Percentiles rank a stretch among this genome's conserved stretches.
These are phyloP conservation scores for Lipomyces yamanashiensis DNA, from an alignment of 805 yeast species.

Conservation along the genomic window DNA sequence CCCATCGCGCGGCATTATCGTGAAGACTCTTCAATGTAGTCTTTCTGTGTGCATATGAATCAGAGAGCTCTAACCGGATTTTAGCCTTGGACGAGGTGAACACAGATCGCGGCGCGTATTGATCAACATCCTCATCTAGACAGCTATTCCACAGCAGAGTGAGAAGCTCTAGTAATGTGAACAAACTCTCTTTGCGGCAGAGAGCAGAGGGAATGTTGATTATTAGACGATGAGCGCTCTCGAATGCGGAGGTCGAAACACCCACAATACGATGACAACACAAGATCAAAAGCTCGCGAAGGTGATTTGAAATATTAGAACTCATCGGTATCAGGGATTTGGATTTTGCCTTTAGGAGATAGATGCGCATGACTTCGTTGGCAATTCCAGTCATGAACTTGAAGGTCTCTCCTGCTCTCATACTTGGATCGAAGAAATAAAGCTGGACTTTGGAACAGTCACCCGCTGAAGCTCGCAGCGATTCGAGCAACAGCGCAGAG, in stretches of 20 bases:
- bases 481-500: conserved; percentile 78
- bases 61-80: conserved; percentile 66
- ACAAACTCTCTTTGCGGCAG: conserved; percentile 74
- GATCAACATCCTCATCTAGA: conserved; percentile 79
- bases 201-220: conserved; percentile 73
- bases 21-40: conserved; percentile 66
- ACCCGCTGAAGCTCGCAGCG: conserved; percentile 76
- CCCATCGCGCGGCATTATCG: conserved; percentile 69
- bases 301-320: conserved; percentile 65
- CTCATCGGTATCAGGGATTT: conserved; percentile 61
- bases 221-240: conserved; percentile 72
- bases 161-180: conserved; percentile 78
- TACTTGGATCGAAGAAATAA: conserved; percentile 86
- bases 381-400: conserved; percentile 71
- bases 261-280: conserved; percentile 79
- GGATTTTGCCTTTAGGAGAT: conserved; percentile 47
- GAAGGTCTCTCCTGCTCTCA: conserved; percentile 69
- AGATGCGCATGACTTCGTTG: conserved; percentile 52
- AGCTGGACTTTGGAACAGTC: conserved; percentile 75
- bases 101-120: conserved; percentile 79
- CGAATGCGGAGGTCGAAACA: conserved; percentile 78
- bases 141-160: conserved; percentile 78
- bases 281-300: conserved; percentile 66
- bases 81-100: conserved; percentile 55
- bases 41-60: conserved; percentile 74